These are phyloP conservation scores for Exophiala lecanii-corni DNA, from an alignment of 2,329 filamentous ascomycete species.

Conservation along the genomic window DNA sequence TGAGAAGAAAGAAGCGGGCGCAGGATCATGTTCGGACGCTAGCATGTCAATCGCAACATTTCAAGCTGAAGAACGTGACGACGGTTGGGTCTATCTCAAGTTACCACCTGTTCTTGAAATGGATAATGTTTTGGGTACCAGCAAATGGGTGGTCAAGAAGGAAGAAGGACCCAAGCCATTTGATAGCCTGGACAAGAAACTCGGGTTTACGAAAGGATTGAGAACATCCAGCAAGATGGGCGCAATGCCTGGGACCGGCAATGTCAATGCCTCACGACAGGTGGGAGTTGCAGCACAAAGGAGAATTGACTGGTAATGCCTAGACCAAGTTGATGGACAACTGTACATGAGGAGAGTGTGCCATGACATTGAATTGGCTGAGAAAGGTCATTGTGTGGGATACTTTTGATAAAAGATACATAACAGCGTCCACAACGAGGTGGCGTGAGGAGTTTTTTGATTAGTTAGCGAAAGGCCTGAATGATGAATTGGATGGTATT, in stretches of 20 bases:
- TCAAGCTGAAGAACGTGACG: conserved; percentile 65
- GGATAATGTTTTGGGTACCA: conserved; percentile 71
- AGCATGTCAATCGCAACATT: conserved; percentile 79
- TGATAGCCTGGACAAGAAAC: conserved; percentile 52
- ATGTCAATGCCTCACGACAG: conserved; percentile 15
- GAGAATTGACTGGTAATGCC: conserved; percentile 26
- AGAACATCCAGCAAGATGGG: conserved; percentile 48
- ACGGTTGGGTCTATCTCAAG: conserved; percentile 75
- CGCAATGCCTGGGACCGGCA: conserved; percentile 23
- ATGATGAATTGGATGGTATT: no score
- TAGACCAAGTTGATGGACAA: background rate
- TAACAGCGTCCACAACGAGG: no score
- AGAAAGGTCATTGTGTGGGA: background rate
- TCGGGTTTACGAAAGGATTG: conserved; percentile 42
- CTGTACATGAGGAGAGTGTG: background rate
- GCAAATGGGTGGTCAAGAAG: conserved; percentile 72
- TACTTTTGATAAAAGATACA: no score
- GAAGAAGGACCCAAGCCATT: conserved; percentile 59
- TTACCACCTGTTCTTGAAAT: conserved; percentile 76
- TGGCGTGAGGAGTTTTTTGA: no score
- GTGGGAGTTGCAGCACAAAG: conserved; percentile 19
- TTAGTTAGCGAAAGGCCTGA: no score
- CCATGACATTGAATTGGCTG: background rate
- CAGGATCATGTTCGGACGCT: conserved; percentile 68
- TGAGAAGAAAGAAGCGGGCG: conserved; percentile 33